These are phyloP conservation scores for Cardiospermum halicacabum DNA, from an alignment of 345 rosid species.

Conservation along the genomic window DNA sequence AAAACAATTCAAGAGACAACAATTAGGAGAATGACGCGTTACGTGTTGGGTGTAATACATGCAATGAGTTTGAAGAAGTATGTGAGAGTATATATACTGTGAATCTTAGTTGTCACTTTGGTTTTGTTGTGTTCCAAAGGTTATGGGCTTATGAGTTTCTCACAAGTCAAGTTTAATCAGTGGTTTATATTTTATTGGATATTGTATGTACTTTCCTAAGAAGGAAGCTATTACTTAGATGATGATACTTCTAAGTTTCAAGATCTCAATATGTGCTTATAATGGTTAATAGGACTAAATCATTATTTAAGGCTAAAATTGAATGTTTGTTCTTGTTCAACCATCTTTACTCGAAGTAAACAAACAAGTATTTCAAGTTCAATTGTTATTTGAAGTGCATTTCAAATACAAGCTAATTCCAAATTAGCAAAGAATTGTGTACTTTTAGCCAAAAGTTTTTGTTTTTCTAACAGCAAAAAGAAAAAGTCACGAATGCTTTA, in stretches of 20 bases:
- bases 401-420: no score
- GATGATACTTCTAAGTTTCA: no score
- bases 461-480: not conserved
- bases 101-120: constrained; percentile 29
- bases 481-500: not conserved
- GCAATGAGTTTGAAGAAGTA: not conserved
- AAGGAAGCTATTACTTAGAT: no score
- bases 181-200: not conserved
- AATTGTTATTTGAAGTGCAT: no score
- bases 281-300: no score
- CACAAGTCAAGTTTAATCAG: constrained; percentile 8
- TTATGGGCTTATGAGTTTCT: not conserved
- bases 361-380: no score
- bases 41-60: constrained; percentile 28
- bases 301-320: no score
- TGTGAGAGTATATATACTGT: not conserved
- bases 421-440: not conserved
- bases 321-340: no score
- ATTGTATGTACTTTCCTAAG: no score
- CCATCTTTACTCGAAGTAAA: no score
- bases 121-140: constrained; percentile 16
- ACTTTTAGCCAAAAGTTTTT: not conserved
- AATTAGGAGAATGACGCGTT: constrained; percentile 21
- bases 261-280: no score
- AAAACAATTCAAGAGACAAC: not conserved